Percentiles rank a stretch among this genome's conserved stretches.
These are phyloP conservation scores for Ogataea salicorniae DNA, from an alignment of 805 yeast species.

Conservation along the genomic window DNA sequence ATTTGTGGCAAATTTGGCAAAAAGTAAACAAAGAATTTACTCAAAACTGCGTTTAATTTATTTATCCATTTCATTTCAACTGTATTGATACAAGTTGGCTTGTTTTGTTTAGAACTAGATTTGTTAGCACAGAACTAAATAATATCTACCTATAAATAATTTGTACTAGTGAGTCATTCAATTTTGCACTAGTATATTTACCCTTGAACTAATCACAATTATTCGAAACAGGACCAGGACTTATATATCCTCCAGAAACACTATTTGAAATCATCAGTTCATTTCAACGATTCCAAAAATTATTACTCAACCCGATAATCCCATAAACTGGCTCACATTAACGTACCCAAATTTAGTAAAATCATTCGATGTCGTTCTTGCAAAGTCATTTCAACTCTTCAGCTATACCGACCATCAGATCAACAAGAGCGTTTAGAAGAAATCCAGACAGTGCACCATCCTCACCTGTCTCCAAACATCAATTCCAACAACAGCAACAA, in stretches of 20 bases:
- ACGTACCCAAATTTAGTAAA: no score
- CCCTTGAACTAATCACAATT: not conserved
- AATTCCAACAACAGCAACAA: constrained; percentile 10
- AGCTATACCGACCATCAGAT: constrained; percentile 31
- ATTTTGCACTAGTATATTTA: no score
- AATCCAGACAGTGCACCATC: constrained; percentile 23
- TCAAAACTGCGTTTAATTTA: not conserved
- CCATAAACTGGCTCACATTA: no score
- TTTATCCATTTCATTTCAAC: not conserved
- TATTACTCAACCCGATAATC: no score
- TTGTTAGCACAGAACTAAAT: no score
- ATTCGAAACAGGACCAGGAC: no score
- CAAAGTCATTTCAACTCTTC: constrained; percentile 28
- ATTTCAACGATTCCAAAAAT: no score
- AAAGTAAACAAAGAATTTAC: constrained; percentile 12
- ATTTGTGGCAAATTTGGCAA: constrained; percentile 9
- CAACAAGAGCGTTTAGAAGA: constrained; percentile 30
- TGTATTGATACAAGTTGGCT: not conserved
- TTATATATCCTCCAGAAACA: not conserved
- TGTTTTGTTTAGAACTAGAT: no score
- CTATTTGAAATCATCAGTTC: not conserved
- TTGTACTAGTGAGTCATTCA: no score
- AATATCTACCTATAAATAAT: no score
- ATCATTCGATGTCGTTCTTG: constrained; percentile 20
- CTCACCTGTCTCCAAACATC: constrained; percentile 19